phyloP scores from a whole-genome alignment of 371 early-diverging fungal species.

The Zychaea mexicana region DNA sequence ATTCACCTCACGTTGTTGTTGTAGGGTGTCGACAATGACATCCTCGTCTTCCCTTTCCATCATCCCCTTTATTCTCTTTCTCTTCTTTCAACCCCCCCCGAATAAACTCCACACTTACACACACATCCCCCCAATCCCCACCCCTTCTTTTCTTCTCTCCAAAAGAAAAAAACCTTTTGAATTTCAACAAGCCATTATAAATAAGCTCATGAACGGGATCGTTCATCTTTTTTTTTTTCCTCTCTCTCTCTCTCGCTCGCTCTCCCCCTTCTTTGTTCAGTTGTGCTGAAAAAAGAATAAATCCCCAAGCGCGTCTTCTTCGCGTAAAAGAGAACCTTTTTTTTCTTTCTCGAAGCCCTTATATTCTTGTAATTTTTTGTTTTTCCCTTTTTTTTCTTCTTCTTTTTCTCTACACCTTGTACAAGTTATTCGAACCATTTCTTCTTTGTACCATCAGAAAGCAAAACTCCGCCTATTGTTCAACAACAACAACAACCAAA shows the following conservation, averaged over 20 bases:
- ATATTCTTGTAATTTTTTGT: conserved; percentile 3
- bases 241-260: background rate
- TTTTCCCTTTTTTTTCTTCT: conserved; percentile 4
- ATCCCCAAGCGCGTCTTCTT: background rate
- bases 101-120: background rate
- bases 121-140: no score
- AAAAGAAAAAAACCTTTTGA: background rate
- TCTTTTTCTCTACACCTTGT: conserved; percentile 3
- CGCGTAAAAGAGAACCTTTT: background rate
- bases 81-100: no score
- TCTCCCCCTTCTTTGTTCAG: background rate
- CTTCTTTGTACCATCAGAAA: conserved; percentile 2
- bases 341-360: background rate
- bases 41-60: background rate
- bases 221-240: conserved; percentile 65
- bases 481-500: background rate
- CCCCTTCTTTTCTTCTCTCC: background rate
- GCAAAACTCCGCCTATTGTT: conserved; percentile 4
- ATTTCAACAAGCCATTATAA: conserved; percentile 21
- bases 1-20: background rate
- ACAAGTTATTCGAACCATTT: background rate
- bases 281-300: background rate
- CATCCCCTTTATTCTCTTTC: background rate
- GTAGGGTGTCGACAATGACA: conserved; percentile 2
- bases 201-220: conserved; percentile 66